Conservation (phyloP, 176 grass and related monocot species). For the Oropetium thomaeum region DNA sequence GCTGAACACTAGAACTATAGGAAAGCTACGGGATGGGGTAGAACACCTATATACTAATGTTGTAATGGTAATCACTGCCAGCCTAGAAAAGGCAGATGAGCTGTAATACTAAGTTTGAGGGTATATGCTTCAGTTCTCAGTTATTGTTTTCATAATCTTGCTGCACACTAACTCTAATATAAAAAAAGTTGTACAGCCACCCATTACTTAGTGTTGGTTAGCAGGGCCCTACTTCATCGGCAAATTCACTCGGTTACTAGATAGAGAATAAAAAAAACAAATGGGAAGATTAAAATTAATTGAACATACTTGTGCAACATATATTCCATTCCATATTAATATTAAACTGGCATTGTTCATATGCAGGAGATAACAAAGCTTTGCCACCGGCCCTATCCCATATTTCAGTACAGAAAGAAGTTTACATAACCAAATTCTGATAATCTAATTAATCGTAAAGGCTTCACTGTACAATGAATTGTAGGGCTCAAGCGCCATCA, state of each 20-base stretch:
- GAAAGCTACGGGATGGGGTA: conserved; percentile 8
- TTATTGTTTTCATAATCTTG: not conserved
- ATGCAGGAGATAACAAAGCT: conserved; percentile 21
- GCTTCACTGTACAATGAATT: conserved; percentile 76
- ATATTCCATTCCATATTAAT: conserved; percentile 25
- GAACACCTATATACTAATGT: conserved; percentile 29
- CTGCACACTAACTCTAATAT: not conserved
- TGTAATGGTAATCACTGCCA: conserved; percentile 13
- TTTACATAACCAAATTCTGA: conserved; percentile 41
- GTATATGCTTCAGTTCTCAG: conserved; percentile 36
- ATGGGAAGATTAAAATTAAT: too few relatives aligned
- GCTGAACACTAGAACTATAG: conserved; percentile 2
- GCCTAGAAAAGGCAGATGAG: conserved; percentile 29
- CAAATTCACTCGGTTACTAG: too few relatives aligned
- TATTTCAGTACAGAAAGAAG: conserved; percentile 33
- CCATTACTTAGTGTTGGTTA: too few relatives aligned
- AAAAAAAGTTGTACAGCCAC: too few relatives aligned
- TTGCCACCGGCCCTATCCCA: conserved; percentile 20
- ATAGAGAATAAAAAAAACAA: too few relatives aligned
- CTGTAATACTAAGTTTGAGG: conserved; percentile 22
- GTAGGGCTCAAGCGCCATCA: conserved; percentile 25
- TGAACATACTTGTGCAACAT: not conserved
- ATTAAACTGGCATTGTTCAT: conserved; percentile 14
- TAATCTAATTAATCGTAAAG: conserved; percentile 56
- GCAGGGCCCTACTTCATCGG: not conserved